Evolutionary conservation across 208 protist genomes (phyloP).

Genomic region (Baffinella frigidus): DNA sequence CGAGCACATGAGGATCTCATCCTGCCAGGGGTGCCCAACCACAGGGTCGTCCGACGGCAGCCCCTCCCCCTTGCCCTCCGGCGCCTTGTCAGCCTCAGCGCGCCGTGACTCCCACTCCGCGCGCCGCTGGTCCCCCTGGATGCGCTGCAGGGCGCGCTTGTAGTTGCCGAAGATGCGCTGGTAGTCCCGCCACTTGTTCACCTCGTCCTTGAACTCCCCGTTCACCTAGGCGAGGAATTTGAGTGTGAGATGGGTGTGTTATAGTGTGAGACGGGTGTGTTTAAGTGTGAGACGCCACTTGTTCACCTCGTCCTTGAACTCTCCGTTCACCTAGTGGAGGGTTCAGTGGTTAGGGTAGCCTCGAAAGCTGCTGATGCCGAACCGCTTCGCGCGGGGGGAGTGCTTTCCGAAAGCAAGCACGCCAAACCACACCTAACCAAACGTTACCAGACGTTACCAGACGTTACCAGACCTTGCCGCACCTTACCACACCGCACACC

Average conservation of each 20-base stretch:
- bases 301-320: slow-evolving; percentile 54
- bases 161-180: background rate
- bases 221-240: background rate
- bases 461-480: no score
- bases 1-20: slow-evolving; percentile 32
- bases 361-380: no score
- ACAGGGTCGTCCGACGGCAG: background rate
- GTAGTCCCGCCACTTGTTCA: slow-evolving; percentile 44
- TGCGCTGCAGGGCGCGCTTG: background rate
- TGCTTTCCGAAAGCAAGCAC: no score
- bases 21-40: slow-evolving; percentile 22
- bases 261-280: no score
- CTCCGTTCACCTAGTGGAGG: background rate
- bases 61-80: background rate
- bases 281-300: no score
- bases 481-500: no score
- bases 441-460: no score
- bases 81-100: background rate
- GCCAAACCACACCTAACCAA: no score
- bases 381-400: no score
- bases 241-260: no score
- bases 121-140: slow-evolving; percentile 7
- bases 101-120: background rate
- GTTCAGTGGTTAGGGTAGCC: no score
- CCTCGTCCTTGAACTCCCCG: slow-evolving; percentile 46